Base-by-base conservation (phyloP, 495 filamentous ascomycete species). In the Podospora australis region DNA sequence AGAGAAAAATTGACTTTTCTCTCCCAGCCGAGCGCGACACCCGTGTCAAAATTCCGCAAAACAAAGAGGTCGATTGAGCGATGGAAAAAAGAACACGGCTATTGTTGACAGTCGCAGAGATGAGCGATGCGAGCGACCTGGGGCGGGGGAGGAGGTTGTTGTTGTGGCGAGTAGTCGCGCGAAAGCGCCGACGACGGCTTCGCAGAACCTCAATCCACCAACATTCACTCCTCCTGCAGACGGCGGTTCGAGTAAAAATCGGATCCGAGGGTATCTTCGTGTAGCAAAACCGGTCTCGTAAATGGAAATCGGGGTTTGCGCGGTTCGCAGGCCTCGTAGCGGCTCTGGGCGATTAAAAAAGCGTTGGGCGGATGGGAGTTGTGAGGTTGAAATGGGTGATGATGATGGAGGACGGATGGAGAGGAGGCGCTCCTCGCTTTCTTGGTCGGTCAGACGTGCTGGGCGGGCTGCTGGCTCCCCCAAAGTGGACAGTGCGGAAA, bases 131-230 rank as follows among this genome's bases (percentile, higher is more conserved):
- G 62, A 44, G 57, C 30, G 61, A 57, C 22, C 22, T 62, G 26
- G 53, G 44, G 46, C 55, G 40, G 46, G 50, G 56, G 59, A 60
- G 48, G 53, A 60, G 56, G 54, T 50, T 62, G 60, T 50, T 62
- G 60, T 51, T 61, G 60, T 60, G 60, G 62, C 66, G 55, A 68
- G 62, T n/a, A n/a, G n/a, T 60, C 63, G 63, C 66, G 67, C 64
- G 60, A 69, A 59, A 63, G 54, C 61, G 68, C 60, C 59, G 58
- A 63, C 49, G 50, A 45, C 45, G 50, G 50, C 39, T 39, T 47
- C 56, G 53, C 50, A 45, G 45, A 56, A 35, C 44, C 51, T 41
- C 55, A 44, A 41, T 26, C 48, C 43, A 41, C 46, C 52, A 51
- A 48, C 46, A 45, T 35, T 32, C 53, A 49, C 50, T 53, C 53